Conservation (phyloP, 192 early-diverging fungal species). For the Gamsiella multidivaricata region DNA sequence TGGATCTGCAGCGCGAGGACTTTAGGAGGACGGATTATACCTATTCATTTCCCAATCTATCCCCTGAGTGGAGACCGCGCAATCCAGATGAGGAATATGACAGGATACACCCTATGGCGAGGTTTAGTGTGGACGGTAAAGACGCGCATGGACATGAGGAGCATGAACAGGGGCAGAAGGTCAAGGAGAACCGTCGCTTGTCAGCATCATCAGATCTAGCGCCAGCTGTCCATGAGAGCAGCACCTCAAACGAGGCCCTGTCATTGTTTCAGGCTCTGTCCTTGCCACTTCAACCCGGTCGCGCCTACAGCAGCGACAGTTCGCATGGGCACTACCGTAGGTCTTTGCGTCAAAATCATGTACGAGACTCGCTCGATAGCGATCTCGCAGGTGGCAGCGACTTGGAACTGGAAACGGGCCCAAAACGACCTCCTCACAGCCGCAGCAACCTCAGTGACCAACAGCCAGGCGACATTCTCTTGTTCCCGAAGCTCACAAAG, state of each 20-base stretch:
- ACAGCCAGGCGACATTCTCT: conserved; percentile 12
- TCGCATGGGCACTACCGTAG: too few species aligned
- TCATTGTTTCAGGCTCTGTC: too few species aligned
- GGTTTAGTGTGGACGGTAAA: neutral
- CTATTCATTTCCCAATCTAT: conserved; percentile 2
- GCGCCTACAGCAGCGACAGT: too few species aligned
- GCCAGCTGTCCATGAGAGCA: too few species aligned
- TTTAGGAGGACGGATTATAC: conserved; percentile 18
- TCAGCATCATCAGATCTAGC: neutral
- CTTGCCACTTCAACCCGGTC: too few species aligned
- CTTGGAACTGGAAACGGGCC: neutral
- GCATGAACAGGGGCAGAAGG: too few species aligned
- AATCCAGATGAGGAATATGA: neutral
- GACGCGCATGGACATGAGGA: neutral
- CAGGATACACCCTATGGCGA: conserved; percentile 21
- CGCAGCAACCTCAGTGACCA: conserved; percentile 4
- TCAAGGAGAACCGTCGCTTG: too few species aligned
- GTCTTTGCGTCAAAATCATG: too few species aligned
- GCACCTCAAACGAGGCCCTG: too few species aligned
- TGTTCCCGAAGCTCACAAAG: conserved; percentile 3
- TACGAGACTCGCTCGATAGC: too few species aligned
- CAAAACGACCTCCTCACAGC: neutral
- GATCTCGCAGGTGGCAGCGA: neutral
- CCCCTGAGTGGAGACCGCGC: neutral
- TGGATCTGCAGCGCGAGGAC: neutral